Evolutionary conservation across 2,329 filamentous ascomycete species (phyloP).

Genomic region (Lizonia empirigonia): DNA sequence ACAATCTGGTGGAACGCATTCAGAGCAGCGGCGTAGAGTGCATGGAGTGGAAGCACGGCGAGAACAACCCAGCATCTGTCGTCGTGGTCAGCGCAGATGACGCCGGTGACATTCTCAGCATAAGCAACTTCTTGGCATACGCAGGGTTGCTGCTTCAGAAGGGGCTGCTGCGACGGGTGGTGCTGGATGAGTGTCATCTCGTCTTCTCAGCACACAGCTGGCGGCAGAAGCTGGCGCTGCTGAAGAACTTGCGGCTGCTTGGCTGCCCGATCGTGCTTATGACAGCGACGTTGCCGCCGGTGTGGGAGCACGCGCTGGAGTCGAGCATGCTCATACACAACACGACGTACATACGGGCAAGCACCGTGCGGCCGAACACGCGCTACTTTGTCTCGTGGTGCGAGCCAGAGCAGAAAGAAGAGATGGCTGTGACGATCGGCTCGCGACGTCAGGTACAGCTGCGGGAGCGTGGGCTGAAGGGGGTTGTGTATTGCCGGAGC

Average conservation of each 20-base stretch:
- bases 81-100: conserved; percentile 21
- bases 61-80: conserved; percentile 18
- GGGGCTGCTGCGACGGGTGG: conserved; percentile 19
- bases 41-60: conserved; percentile 18
- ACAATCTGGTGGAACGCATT: conserved; percentile 13
- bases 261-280: conserved; percentile 17
- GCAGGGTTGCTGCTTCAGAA: conserved; percentile 11
- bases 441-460: not conserved
- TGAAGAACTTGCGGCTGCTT: conserved; percentile 21
- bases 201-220: conserved; percentile 21
- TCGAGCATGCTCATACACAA: conserved; percentile 13
- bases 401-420: not conserved
- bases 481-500: conserved; percentile 23
- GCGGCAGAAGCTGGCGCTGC: conserved; percentile 13
- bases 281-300: conserved; percentile 18
- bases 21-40: conserved; percentile 5
- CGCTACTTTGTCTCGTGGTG: conserved; percentile 19
- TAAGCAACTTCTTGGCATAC: conserved; percentile 20
- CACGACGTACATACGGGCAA: conserved; percentile 20
- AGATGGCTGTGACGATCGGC: conserved; percentile 2
- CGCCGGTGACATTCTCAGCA: conserved; percentile 15
- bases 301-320: conserved; percentile 17
- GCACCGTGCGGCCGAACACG: conserved; percentile 12
- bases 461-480: conserved; percentile 8
- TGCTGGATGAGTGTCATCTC: conserved; percentile 28